Evolutionary conservation across 2,329 filamentous ascomycete genomes (phyloP), one percentile per base, ranked within the genome.

Genomic region (Rutstroemia sp.): DNA sequence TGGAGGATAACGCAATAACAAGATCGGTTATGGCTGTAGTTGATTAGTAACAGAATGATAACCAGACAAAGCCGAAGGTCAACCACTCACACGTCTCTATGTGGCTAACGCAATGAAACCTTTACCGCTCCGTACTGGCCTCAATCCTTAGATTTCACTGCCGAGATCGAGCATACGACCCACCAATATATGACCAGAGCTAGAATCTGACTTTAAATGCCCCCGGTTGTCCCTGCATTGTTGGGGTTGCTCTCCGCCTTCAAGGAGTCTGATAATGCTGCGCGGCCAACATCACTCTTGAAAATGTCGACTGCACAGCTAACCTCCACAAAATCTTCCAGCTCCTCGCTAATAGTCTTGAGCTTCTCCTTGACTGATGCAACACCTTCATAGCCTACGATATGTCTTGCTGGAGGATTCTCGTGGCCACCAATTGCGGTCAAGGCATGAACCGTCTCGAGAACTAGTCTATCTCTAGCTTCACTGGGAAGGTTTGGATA

Each of bases 311-410:
- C 67, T 1, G 66, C 64, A 55, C 65, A 78, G 66, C 91, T 96
- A 25, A 91, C 87, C 65, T 95, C 90, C 27, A 96, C 87, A 71
- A 97, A 97, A 64, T 97, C 94, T 71, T 97, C 94, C 56, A 97
- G 75, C 74, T 97, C 94, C 70, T 97, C 92, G 61, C 90, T 95
- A 2, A 96, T 89, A 2, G 91, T 96, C 75, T 95, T 96, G 56
- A 99, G 75, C 73, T 97, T 97, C 73, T 97, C 94, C 70, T 92
- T 95, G 40, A 97, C 92, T 42, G 88, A 88, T 5, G 83, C 79
- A 12, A 92, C 87, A 0, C 89, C 92, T 71, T 97, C 94, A 54
- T 87, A 83, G 0, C 94, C 92, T 2, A 97, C 92, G 65, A 97
- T 96, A 69, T 97, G 92, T 34, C 94, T 79, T 1, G 91, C 89